These are phyloP conservation scores for Tuber brumale DNA, from an alignment of 495 filamentous ascomycete species.

Conservation along the genomic window DNA sequence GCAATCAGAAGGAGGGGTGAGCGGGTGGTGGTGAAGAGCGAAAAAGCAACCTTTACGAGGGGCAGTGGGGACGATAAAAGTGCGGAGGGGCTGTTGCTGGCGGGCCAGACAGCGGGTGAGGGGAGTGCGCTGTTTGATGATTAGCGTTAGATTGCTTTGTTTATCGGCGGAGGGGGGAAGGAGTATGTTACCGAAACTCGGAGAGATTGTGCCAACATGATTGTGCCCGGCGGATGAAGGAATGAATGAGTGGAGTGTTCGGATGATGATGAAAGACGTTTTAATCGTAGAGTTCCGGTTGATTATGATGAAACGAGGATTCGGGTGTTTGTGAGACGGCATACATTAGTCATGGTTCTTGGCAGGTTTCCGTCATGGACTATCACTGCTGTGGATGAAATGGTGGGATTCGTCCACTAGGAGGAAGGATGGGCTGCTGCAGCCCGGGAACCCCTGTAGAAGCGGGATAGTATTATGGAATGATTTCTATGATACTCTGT, in stretches of 20 bases:
- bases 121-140: slow-evolving; percentile 63
- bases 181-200: slow-evolving; percentile 55
- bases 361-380: neutral
- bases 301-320: slow-evolving; percentile 15
- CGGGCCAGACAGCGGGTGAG: slow-evolving; percentile 64
- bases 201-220: slow-evolving; percentile 62
- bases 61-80: slow-evolving; percentile 71
- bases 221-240: slow-evolving; percentile 17
- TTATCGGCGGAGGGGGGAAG: slow-evolving; percentile 21
- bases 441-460: neutral
- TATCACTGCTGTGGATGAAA: neutral
- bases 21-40: slow-evolving; percentile 4
- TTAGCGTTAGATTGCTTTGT: slow-evolving; percentile 23
- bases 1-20: slow-evolving; percentile 19
- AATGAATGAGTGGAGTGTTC: slow-evolving; percentile 8
- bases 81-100: slow-evolving; percentile 65
- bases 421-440: neutral
- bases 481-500: neutral
- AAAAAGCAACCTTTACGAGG: slow-evolving; percentile 61
- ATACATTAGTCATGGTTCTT: slow-evolving; percentile 18
- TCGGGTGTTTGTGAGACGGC: slow-evolving; percentile 19
- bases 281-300: slow-evolving; percentile 15
- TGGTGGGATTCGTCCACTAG: neutral
- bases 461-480: too few species aligned
- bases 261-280: neutral